Evolutionary conservation across 805 yeast species (phyloP).

Genomic region (Debaryomyces maramus): DNA sequence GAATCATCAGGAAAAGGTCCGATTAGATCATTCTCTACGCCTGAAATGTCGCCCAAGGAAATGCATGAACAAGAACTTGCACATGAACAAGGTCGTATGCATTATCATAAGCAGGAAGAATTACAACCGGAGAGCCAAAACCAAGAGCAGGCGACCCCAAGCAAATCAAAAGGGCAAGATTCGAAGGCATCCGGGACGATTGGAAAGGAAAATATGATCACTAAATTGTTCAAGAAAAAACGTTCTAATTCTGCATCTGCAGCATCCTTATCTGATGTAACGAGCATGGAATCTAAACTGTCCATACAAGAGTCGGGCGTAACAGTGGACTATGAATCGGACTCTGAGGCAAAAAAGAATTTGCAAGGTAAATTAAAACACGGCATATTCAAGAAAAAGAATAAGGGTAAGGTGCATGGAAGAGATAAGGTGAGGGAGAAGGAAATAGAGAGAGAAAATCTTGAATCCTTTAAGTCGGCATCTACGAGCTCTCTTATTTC

Average conservation of each 20-base stretch:
- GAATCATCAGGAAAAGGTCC: conserved; percentile 18
- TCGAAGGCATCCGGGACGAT: neutral
- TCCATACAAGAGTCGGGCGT: conserved; percentile 16
- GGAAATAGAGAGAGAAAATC: conserved; percentile 6
- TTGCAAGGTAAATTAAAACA: conserved; percentile 16
- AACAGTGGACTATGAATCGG: conserved; percentile 23
- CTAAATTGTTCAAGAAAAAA: conserved; percentile 41
- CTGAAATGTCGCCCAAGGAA: conserved; percentile 23
- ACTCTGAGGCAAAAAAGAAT: conserved; percentile 8
- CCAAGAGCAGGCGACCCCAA: neutral
- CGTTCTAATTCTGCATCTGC: conserved; percentile 19
- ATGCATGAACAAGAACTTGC: conserved; percentile 1
- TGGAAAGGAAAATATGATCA: conserved; percentile 41
- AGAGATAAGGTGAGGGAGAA: conserved; percentile 4
- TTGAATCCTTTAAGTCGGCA: neutral
- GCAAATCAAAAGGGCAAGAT: neutral
- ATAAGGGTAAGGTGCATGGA: neutral
- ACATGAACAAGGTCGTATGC: too few species aligned
- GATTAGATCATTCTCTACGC: conserved; percentile 38
- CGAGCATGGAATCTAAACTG: conserved; percentile 6
- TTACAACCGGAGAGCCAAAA: too few species aligned
- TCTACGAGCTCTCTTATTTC: neutral
- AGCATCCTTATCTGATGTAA: conserved; percentile 3
- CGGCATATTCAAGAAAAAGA: conserved; percentile 11
- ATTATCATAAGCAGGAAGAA: too few species aligned